Evolutionary conservation across 495 filamentous ascomycete genomes (phyloP).

Genomic region (Penicillium dipodomyicola): DNA sequence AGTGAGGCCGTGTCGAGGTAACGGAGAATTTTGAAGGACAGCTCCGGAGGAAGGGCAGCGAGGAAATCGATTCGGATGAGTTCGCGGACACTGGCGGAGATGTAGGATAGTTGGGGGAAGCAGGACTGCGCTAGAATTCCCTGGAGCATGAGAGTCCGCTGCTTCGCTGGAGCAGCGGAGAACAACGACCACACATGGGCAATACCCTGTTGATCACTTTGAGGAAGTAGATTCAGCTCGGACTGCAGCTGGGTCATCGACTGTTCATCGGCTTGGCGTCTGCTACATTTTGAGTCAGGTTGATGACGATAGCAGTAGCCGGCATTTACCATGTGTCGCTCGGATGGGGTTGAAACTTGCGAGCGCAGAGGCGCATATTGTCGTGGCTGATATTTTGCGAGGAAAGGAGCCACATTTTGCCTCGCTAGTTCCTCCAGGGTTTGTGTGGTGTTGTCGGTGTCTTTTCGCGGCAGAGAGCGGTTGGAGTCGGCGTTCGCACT

Average conservation of each 20-base stretch:
- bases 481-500: constrained; percentile 25
- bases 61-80: constrained; percentile 96
- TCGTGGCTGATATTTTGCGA: constrained; percentile 79
- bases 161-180: constrained; percentile 89
- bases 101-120: constrained; percentile 91
- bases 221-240: constrained; percentile 78
- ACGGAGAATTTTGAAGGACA: constrained; percentile 89
- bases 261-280: constrained; percentile 86
- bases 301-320: constrained; percentile 95
- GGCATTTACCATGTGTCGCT: constrained; percentile 59
- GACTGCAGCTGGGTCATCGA: constrained; percentile 93
- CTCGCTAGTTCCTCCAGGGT: constrained; percentile 48
- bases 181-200: constrained; percentile 95
- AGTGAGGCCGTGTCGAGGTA: constrained; percentile 94
- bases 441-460: constrained; percentile 24
- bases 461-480: constrained; percentile 20
- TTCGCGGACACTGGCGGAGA: constrained; percentile 82
- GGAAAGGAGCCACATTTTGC: constrained; percentile 71
- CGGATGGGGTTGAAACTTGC: constrained; percentile 26
- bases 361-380: constrained; percentile 70
- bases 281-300: constrained; percentile 85
- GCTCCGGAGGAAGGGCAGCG: constrained; percentile 79
- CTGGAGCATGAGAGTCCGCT: constrained; percentile 91
- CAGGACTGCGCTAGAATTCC: constrained; percentile 95
- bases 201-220: constrained; percentile 86